These are phyloP conservation scores for Solanum etuberosum DNA, from an alignment of 257 asterid species.

Conservation along the genomic window DNA sequence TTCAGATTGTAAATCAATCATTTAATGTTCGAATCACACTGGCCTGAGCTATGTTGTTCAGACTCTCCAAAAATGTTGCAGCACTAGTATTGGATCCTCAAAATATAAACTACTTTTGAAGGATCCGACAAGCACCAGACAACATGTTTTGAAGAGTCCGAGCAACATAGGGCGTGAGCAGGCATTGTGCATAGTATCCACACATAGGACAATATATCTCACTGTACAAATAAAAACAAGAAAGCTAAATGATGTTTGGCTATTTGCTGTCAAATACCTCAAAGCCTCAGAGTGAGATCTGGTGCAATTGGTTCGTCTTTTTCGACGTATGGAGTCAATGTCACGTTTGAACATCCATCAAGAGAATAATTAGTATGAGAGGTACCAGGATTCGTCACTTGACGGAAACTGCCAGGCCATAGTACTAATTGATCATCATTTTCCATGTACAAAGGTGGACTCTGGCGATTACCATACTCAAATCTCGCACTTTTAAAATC, in stretches of 20 bases:
- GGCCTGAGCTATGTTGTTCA: not conserved
- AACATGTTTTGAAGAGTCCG: not conserved
- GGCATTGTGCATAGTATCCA: not conserved
- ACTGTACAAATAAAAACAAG: slow-evolving; percentile 9
- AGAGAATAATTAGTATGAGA: slow-evolving; percentile 11
- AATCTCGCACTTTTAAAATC: slow-evolving; percentile 24
- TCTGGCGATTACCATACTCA: slow-evolving; percentile 11
- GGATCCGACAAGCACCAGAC: not conserved
- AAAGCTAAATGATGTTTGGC: not conserved
- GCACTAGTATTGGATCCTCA: not conserved
- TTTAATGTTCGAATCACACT: not conserved
- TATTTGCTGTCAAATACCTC: slow-evolving; percentile 11
- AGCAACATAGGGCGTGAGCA: not conserved
- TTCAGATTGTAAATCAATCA: not conserved
- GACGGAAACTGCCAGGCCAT: slow-evolving; percentile 60
- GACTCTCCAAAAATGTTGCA: not conserved
- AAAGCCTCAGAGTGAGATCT: slow-evolving; percentile 54
- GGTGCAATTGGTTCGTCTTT: slow-evolving; percentile 18
- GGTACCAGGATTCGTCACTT: slow-evolving; percentile 4
- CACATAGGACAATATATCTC: not conserved
- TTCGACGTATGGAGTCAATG: not conserved
- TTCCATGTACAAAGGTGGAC: slow-evolving; percentile 33
- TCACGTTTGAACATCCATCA: slow-evolving; percentile 11
- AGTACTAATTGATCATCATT: slow-evolving; percentile 14
- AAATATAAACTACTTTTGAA: not conserved